Base-by-base conservation (phyloP, 768 basidiomycete genomes). In the Galerina marginata region DNA sequence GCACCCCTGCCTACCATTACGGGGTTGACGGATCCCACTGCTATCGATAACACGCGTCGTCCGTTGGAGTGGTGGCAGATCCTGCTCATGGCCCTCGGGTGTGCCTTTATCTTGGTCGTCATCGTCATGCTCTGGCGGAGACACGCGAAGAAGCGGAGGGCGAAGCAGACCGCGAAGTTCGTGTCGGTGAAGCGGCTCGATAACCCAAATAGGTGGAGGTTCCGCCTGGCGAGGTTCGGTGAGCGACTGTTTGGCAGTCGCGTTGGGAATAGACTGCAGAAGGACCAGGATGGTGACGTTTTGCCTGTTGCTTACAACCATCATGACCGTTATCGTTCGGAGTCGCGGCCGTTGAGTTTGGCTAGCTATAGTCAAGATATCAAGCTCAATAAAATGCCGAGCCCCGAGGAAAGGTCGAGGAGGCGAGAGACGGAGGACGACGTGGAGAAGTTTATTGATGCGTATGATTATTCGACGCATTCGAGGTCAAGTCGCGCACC, bases 41-140 rank as follows among this genome's bases (percentile, higher is more conserved):
- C 65, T 5, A 67, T 72, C 29, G 64, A 61, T 56, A 53, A 65
- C 16, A 33, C 29, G 29, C 71, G 68, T 20, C 78, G 76, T 26
- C 65, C 78, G 23, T 76, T 93, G 9, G 75, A 77, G 60, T 93
- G 92, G 92, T 93, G 92, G 91, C 81, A 94, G 75, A 92, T 93
- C 65, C 77, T 93, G 57, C 83, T 93, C 56, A 93, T 93, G 90
- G 79, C 87, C 0, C 83, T 93, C 39, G 91, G 92, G 9, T 90
- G 89, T 69, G 87, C 88, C 14, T 90, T 93, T 74, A 87, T 93
- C 73, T 87, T 92, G 70, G 58, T 92, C 43, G 71, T 84, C 47
- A 72, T 92, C 61, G 69, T 93, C 62, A 79, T 84, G 76, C 80
- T 79, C 64, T 93, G 88, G 85, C 85, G 92, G 23, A 81, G 89